Evolutionary conservation across 2,329 filamentous ascomycete species (phyloP), one percentile per base, ranked within the genome.

Genomic region (Metarhizium guizhouense): DNA sequence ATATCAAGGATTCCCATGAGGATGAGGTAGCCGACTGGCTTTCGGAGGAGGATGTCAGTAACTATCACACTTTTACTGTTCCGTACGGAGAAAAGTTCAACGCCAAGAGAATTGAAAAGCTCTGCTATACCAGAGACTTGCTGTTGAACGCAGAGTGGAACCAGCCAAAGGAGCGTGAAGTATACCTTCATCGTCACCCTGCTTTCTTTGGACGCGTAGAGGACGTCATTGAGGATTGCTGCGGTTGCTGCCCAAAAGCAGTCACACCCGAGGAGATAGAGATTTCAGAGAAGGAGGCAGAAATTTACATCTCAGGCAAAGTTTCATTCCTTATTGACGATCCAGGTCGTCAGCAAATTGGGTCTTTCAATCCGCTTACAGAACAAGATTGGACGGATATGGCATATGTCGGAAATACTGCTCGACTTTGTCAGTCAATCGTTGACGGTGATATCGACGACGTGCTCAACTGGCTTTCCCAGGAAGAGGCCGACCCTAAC

Each of bases 71-170:
- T 1, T 87, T 90, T 68, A 87, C 81, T 7, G 79, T 89, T 36
- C 85, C 84, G 0, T 90, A 88, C 59, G 86, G 86, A 16, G 67
- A 69, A 42, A 78, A 74, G 55, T 83, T 82, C 61, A 73, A 81
- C 54, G 84, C 86, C 14, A 84, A 83, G 64, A 84, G 84, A 63
- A 92, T 95, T 55, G 89, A 95, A 68, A 91, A 87, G 65, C 75
- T 95, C 0, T 81, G 91, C 48, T 95, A 90, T 65, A 89, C 86
- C 2, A 86, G 88, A 60, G 90, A 95, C 66, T 69, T 95, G 18
- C 76, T 95, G 7, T 79, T 95, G 18, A 94, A 95, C 63, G 88
- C 88, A 0, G 88, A 95, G 65, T 95, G 90, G 90, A 95, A 94
- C 62, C 84, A 86, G 59, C 76, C 80, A 1, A 84, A 88, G 58